A percentile compares a stretch with the other conserved stretches of the same genome.
Conservation (phyloP, 2,329 filamentous ascomycete genomes). For the Colletotrichum sp. region DNA sequence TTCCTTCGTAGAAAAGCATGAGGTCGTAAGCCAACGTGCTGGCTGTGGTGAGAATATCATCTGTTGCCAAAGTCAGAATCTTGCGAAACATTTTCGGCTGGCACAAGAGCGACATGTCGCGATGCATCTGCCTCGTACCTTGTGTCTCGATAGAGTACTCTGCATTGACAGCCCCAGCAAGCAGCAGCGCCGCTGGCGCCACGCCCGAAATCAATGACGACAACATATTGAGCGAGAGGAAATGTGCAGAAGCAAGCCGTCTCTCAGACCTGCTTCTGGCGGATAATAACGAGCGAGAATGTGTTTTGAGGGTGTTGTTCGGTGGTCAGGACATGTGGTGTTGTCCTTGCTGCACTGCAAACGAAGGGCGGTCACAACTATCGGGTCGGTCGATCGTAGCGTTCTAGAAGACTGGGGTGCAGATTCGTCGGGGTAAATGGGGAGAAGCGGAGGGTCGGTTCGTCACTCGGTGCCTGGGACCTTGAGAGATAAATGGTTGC, state of each 20-base stretch:
- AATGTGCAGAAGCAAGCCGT: not conserved
- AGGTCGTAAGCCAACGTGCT: slow-evolving; percentile 47
- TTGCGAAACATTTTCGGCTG: not conserved
- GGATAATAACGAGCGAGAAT: not conserved
- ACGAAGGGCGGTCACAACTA: not conserved
- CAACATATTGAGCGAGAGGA: not conserved
- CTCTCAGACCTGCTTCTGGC: not conserved
- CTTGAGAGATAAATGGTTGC: not conserved
- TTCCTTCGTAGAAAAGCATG: slow-evolving; percentile 51
- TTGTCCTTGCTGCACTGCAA: not conserved
- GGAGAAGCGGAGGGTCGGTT: not conserved
- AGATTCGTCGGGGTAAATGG: not conserved
- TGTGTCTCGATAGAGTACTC: slow-evolving; percentile 14
- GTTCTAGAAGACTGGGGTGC: not conserved
- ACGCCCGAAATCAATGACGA: not conserved
- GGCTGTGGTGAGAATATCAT: slow-evolving; percentile 43
- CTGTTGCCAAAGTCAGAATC: slow-evolving; percentile 23
- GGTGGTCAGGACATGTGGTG: not conserved
- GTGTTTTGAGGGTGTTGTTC: not conserved
- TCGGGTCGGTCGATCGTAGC: not conserved
- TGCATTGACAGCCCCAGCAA: not conserved
- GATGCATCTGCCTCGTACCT: not conserved
- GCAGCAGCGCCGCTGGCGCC: slow-evolving; percentile 5
- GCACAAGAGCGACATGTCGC: not conserved
- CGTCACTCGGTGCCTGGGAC: not conserved